Evolutionary conservation across 2,329 filamentous ascomycete genomes (phyloP).

Genomic region (Dichotomopilus funicola): DNA sequence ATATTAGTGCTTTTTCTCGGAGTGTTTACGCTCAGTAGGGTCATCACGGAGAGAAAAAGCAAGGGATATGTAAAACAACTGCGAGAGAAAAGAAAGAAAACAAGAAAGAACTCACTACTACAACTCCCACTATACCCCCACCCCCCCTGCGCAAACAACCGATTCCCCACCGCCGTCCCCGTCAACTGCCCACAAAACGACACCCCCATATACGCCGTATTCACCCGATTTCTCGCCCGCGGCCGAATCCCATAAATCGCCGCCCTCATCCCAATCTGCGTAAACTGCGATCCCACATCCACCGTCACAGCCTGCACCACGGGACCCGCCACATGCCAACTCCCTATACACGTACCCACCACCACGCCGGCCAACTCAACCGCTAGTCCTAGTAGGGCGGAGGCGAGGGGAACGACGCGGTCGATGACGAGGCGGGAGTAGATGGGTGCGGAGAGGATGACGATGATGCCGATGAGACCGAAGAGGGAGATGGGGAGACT

Average conservation of each 20-base stretch:
- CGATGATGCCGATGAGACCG: conserved; percentile 66
- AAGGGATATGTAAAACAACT: neutral
- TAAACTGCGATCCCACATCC: conserved; percentile 66
- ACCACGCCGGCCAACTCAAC: conserved; percentile 55
- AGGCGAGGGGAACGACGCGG: conserved; percentile 59
- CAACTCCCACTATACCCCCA: conserved; percentile 43
- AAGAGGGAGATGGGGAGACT: conserved; percentile 70
- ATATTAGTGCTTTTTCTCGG: too few species aligned
- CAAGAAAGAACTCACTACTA: conserved; percentile 27
- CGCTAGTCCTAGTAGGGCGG: conserved; percentile 55
- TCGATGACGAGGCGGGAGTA: conserved; percentile 68
- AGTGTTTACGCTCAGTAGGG: too few species aligned
- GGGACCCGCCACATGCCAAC: conserved; percentile 60
- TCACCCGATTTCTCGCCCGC: conserved; percentile 65
- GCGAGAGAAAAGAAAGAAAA: neutral
- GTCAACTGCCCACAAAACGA: conserved; percentile 70
- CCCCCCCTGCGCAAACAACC: conserved; percentile 44
- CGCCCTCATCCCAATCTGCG: conserved; percentile 66
- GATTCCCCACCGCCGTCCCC: conserved; percentile 55
- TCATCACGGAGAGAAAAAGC: too few species aligned
- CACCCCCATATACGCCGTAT: conserved; percentile 75
- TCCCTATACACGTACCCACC: conserved; percentile 63
- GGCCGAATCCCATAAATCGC: conserved; percentile 67
- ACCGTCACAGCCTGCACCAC: conserved; percentile 64
- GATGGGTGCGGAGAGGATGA: conserved; percentile 60